Base-by-base conservation (phyloP, 441 rosid genomes). In the Gossypium davidsonii region DNA sequence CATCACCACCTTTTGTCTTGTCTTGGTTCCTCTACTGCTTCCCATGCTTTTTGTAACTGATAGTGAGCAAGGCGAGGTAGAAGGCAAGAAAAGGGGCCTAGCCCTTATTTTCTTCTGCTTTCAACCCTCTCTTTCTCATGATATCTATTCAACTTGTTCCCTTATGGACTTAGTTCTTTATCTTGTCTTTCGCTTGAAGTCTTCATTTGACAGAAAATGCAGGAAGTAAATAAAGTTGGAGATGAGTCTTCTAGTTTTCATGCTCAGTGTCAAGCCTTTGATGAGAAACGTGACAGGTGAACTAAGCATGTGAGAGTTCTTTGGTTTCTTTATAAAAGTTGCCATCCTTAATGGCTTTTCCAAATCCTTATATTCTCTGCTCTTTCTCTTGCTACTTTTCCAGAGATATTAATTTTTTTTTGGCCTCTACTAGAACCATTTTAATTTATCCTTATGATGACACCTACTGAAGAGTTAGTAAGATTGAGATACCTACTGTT, bases 241-340 rank as follows among this genome's bases (percentile, higher is more conserved):
- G 82, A 83, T 65, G 79, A 72, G 57, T 72, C 60, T 68, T 75
- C 82, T 74, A 72, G 51, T 71, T 76, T 67, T 55, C 79, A 15
- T 44, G 57, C 70, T 73, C 72, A 81, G 56, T 74, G 78, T 73
- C 79, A 78, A 79, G 78, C 77, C 67, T 79, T 75, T 71, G 85
- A 80, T 78, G 79, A 79, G 86, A 90, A 83, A 84, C 84, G 74
- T 84, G 89, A 88, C 95, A 96, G 98, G 97, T 96, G 96, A 90
- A 89, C 85, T 79, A 76, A 86, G 88, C 95, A 93, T 83, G 94
- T 88, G 95, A 91, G 90, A 83, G 78, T 87, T 87, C 92, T 82
- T 87, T 83, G 87, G 87, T 84, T 89, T 88, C 83, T 63, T 81
- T 56, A 66, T 67, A 72, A 68, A 72, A 23, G 17, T 76, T 62